Percentiles rank a stretch among this genome's conserved stretches.
Evolutionary conservation across 2,329 filamentous ascomycete species (phyloP).

Genomic region (Ascochyta clinopodiicola): DNA sequence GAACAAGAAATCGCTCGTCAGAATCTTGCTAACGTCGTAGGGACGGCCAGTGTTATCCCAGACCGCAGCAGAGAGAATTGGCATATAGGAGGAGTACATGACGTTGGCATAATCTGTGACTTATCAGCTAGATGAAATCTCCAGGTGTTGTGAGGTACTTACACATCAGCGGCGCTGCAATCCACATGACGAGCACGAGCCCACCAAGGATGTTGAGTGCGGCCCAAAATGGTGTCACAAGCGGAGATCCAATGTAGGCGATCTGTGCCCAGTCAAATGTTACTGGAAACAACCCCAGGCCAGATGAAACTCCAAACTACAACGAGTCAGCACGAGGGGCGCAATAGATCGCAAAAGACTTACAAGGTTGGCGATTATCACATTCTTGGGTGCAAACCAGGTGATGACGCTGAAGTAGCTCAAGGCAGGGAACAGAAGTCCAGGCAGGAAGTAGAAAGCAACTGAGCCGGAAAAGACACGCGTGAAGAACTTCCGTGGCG

Average conservation of each 20-base stretch:
- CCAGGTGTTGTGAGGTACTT: conserved; percentile 22
- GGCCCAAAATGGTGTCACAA: conserved; percentile 86
- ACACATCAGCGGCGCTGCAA: conserved; percentile 77
- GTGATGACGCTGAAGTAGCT: conserved; percentile 90
- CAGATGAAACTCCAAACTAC: conserved; percentile 80
- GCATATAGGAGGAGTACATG: conserved; percentile 83
- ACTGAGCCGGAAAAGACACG: conserved; percentile 74
- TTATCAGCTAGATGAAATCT: conserved; percentile 11
- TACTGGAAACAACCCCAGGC: conserved; percentile 80
- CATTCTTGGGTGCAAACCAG: conserved; percentile 85
- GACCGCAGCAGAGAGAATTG: conserved; percentile 81
- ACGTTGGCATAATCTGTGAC: conserved; percentile 72
- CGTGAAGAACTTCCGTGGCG: conserved; percentile 84
- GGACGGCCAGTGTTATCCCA: conserved; percentile 83
- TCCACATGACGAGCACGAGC: conserved; percentile 83
- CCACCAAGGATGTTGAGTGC: conserved; percentile 84
- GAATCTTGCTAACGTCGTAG: conserved; percentile 81
- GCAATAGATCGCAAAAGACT: conserved; percentile 15
- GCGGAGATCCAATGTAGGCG: conserved; percentile 82
- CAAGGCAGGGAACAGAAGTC: conserved; percentile 80
- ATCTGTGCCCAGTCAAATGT: conserved; percentile 94
- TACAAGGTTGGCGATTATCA: conserved; percentile 80
- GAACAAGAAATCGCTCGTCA: conserved; percentile 79
- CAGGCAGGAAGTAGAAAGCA: conserved; percentile 83
- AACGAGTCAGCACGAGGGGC: conserved; percentile 10